A percentile compares a stretch with the other conserved stretches of the same genome.
These are phyloP conservation scores for Porpolomopsis calyptriformis DNA, from an alignment of 768 basidiomycete genomes.

Conservation along the genomic window DNA sequence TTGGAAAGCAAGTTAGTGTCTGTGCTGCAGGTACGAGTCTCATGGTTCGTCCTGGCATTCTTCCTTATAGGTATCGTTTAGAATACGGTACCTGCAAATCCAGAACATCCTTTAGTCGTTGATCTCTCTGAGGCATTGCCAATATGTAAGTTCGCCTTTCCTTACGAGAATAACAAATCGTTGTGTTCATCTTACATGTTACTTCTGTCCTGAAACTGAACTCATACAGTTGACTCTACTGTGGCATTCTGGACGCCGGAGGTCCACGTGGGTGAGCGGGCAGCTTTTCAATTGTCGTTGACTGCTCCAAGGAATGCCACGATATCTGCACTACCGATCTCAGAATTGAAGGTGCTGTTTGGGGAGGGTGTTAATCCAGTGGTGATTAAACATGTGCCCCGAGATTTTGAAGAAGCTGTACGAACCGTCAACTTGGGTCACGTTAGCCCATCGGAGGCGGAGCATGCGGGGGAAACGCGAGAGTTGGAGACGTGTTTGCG, in stretches of 20 bases:
- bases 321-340: constrained; percentile 51
- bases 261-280: constrained; percentile 47
- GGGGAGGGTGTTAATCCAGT: constrained; percentile 36
- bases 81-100: constrained; percentile 58
- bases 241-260: constrained; percentile 64
- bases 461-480: constrained; percentile 12
- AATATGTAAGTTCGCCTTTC: constrained; percentile 40
- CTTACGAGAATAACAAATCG: too few species aligned
- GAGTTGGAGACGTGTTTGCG: constrained; percentile 35
- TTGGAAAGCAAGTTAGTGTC: constrained; percentile 65
- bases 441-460: constrained; percentile 13
- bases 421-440: constrained; percentile 39
- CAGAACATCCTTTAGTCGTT: constrained; percentile 47
- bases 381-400: constrained; percentile 34
- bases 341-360: constrained; percentile 50
- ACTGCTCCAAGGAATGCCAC: constrained; percentile 37
- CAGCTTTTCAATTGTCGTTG: constrained; percentile 68
- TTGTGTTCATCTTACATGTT: too few species aligned
- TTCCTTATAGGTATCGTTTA: constrained; percentile 18
- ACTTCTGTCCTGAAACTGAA: too few species aligned
- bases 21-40: constrained; percentile 49
- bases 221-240: constrained; percentile 52
- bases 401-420: constrained; percentile 19
- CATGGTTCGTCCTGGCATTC: background rate
- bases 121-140: constrained; percentile 54